These are phyloP conservation scores for Stagonosporopsis chrysanthemi DNA, from an alignment of 2,329 filamentous ascomycete genomes.

Conservation along the genomic window DNA sequence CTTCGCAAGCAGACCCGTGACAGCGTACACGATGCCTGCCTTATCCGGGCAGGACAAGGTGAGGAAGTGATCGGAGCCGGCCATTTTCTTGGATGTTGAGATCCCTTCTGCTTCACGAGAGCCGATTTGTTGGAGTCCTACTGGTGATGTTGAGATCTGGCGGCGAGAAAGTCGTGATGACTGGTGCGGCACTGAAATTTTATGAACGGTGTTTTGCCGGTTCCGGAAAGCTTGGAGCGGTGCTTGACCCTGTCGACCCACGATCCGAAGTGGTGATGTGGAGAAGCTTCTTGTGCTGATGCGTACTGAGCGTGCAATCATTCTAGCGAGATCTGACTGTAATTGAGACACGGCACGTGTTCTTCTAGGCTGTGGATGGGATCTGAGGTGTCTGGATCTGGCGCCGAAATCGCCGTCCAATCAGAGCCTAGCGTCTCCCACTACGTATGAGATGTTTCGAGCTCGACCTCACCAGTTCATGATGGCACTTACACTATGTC, in stretches of 20 bases:
- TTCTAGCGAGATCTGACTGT: conserved; percentile 21
- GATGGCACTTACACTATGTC: background rate
- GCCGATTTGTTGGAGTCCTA: conserved; percentile 31
- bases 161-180: conserved; percentile 24
- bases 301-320: conserved; percentile 29
- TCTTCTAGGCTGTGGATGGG: conserved; percentile 19
- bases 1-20: conserved; percentile 77
- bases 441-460: conserved; percentile 16
- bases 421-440: conserved; percentile 20
- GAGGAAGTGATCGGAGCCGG: conserved; percentile 56
- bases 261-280: conserved; percentile 26
- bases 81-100: conserved; percentile 40
- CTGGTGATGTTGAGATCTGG: conserved; percentile 26
- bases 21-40: conserved; percentile 83
- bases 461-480: background rate
- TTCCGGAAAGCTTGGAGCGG: conserved; percentile 37
- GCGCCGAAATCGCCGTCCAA: conserved; percentile 33
- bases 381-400: conserved; percentile 22
- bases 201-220: conserved; percentile 40
- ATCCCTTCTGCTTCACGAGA: conserved; percentile 29
- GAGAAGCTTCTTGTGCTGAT: conserved; percentile 26
- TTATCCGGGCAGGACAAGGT: conserved; percentile 86
- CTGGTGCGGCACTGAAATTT: conserved; percentile 40
- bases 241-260: conserved; percentile 31
- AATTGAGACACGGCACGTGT: conserved; percentile 22